phyloP scores from a whole-genome alignment of 73 alveolate species.

The Uronychia setigera region DNA sequence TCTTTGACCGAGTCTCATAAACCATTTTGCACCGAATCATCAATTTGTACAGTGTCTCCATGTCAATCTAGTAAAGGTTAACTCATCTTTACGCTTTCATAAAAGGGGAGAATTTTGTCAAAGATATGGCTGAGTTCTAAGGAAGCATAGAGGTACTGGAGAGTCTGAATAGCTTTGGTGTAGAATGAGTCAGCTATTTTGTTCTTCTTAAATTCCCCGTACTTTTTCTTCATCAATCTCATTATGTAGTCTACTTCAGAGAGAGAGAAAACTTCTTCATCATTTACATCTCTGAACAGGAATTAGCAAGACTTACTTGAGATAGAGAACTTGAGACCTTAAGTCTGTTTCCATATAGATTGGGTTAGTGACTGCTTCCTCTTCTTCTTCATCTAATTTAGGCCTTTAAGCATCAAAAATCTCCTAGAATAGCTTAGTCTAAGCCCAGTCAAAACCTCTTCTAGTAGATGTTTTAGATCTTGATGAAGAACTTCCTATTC shows the following conservation, averaged over 20 bases:
- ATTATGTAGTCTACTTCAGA: not conserved
- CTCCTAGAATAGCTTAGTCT: not conserved
- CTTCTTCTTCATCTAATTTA: not conserved
- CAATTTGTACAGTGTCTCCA: not conserved
- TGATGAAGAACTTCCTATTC: not conserved
- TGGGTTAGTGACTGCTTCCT: not conserved
- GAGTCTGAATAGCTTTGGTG: not conserved
- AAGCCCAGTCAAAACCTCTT: not conserved
- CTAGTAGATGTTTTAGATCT: not conserved
- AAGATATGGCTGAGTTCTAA: not conserved
- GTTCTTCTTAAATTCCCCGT: not conserved
- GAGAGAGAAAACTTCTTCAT: not conserved
- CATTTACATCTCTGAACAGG: not conserved
- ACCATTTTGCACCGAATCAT: not conserved
- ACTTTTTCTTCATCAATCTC: not conserved
- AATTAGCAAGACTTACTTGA: not conserved
- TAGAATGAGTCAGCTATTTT: not conserved
- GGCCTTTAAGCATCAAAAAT: not conserved
- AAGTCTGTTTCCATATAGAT: not conserved
- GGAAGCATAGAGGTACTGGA: not conserved
- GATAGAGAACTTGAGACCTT: not conserved
- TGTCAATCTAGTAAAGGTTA: not conserved
- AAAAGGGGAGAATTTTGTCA: not conserved
- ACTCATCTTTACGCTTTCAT: not conserved
- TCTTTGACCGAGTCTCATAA: not conserved